Evolutionary conservation across 768 basidiomycete genomes (phyloP).

Genomic region (Xanthoconium stramineum): DNA sequence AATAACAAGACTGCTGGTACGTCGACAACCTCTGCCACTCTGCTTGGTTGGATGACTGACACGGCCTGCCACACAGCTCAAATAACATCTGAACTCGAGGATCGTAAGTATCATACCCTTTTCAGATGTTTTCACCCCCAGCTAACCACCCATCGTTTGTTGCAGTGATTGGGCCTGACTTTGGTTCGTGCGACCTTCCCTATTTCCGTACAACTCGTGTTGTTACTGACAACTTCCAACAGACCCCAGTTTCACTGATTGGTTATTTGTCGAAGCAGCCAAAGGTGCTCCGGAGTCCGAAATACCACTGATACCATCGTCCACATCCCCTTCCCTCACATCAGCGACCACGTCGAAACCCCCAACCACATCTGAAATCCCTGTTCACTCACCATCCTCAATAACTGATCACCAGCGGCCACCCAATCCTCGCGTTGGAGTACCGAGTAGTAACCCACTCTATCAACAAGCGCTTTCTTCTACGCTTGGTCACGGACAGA

Average conservation of each 20-base stretch:
- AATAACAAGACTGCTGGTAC: slow-evolving; percentile 81
- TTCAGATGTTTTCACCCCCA: background rate
- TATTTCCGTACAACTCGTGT: background rate
- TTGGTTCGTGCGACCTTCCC: slow-evolving; percentile 46
- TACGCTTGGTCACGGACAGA: slow-evolving; percentile 50
- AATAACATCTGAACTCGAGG: slow-evolving; percentile 85
- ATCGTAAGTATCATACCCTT: slow-evolving; percentile 44
- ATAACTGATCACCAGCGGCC: slow-evolving; percentile 31
- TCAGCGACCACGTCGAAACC: slow-evolving; percentile 25
- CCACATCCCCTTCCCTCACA: slow-evolving; percentile 24
- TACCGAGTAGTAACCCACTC: slow-evolving; percentile 38
- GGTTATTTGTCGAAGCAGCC: slow-evolving; percentile 80
- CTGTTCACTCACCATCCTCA: slow-evolving; percentile 20
- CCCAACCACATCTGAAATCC: slow-evolving; percentile 29
- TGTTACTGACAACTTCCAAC: slow-evolving; percentile 10
- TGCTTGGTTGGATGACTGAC: background rate
- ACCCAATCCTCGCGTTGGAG: slow-evolving; percentile 43
- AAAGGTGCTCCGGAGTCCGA: slow-evolving; percentile 62
- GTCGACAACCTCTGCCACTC: slow-evolving; percentile 23
- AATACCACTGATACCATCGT: slow-evolving; percentile 31
- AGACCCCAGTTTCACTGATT: slow-evolving; percentile 85
- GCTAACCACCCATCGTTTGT: slow-evolving; percentile 11
- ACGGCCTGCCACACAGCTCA: slow-evolving; percentile 48
- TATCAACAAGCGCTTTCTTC: slow-evolving; percentile 77
- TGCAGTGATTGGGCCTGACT: slow-evolving; percentile 75